These are phyloP conservation scores for Populus hybrid DNA, from an alignment of 441 rosid genomes.

Conservation along the genomic window DNA sequence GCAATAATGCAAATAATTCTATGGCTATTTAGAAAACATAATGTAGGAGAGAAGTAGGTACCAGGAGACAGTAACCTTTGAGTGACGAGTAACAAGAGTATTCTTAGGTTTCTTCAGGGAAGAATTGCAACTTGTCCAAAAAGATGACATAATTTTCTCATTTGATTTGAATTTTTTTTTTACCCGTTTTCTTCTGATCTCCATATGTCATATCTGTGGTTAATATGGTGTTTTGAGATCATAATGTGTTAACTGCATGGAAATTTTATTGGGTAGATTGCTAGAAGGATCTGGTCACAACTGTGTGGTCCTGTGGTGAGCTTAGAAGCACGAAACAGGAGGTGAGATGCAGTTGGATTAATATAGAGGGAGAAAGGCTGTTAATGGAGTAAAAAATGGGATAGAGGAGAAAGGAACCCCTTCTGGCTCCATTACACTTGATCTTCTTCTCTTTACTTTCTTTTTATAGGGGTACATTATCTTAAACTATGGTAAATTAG, in stretches of 20 bases:
- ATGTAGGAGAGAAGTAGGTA: neutral
- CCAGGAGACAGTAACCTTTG: neutral
- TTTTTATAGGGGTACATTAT: neutral
- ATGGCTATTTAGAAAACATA: neutral
- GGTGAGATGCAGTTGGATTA: neutral
- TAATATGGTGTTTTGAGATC: neutral
- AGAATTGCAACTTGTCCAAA: neutral
- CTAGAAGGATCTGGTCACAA: neutral
- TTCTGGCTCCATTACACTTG: neutral
- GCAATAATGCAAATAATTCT: neutral
- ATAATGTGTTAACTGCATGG: neutral
- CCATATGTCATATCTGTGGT: neutral
- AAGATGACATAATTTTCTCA: neutral
- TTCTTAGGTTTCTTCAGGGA: neutral
- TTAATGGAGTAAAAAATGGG: neutral
- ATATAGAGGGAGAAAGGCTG: neutral
- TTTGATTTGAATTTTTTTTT: neutral
- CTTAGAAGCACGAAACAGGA: neutral
- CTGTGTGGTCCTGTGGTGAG: neutral
- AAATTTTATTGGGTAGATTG: neutral
- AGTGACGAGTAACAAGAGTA: neutral
- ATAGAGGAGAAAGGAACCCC: neutral
- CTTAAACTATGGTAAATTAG: neutral
- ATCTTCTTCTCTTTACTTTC: neutral
- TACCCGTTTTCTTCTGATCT: neutral